These are phyloP conservation scores for Wickerhamomyces subpelliculosus DNA, from an alignment of 805 yeast species.

Conservation along the genomic window DNA sequence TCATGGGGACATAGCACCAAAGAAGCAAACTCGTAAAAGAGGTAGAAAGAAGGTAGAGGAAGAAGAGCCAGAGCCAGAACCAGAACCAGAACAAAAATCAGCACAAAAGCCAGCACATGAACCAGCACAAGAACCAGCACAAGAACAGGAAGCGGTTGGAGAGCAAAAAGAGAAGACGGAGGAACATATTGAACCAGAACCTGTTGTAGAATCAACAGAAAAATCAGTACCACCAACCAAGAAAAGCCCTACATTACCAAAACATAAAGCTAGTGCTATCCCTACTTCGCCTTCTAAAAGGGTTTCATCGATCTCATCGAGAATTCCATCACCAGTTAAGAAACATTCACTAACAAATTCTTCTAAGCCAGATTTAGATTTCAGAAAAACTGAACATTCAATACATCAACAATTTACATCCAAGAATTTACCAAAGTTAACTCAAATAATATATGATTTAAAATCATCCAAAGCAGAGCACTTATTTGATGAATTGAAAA, in stretches of 20 bases:
- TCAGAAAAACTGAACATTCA: constrained; percentile 6
- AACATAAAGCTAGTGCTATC: background rate
- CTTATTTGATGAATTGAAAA: constrained; percentile 15
- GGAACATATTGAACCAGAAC: background rate
- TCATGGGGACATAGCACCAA: background rate
- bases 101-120: constrained; percentile 1
- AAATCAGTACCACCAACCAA: constrained; percentile 2
- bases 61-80: background rate
- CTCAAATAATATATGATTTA: constrained; percentile 18
- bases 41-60: background rate
- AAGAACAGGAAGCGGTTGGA: background rate
- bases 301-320: constrained; percentile 3
- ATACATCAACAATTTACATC: constrained; percentile 11
- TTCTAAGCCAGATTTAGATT: constrained; percentile 4
- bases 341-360: constrained; percentile 4
- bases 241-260: constrained; percentile 1
- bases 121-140: constrained; percentile 1
- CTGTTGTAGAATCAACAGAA: background rate
- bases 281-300: constrained; percentile 1
- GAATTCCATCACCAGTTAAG: constrained; percentile 17
- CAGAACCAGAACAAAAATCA: background rate
- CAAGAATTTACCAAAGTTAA: constrained; percentile 15
- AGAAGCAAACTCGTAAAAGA: background rate
- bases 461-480: constrained; percentile 16
- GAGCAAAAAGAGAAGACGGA: too few species aligned